Base-by-base conservation (phyloP, 2,329 filamentous ascomycete genomes). In the Fusarium anthophilum region DNA sequence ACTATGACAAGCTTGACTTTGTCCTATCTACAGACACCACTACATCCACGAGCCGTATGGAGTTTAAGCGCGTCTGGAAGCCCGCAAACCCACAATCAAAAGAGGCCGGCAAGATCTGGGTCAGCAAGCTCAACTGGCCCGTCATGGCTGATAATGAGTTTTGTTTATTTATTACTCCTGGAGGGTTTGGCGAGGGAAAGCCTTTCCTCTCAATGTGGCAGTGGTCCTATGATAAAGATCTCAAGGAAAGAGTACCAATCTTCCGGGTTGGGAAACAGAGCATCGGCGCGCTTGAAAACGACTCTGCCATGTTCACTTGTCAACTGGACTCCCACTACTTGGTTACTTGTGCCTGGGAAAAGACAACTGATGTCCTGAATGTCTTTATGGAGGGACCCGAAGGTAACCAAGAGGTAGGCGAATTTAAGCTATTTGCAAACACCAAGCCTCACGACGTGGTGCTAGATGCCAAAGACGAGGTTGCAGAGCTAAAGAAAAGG, bases 201-300 rank as follows among this genome's bases (percentile, higher is more conserved):
- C 72, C 69, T 9, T 39, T 75, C 4, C 26, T 76, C 1, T 71
- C 72, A 1, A 18, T 69, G 22, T 76, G 66, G 66, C 74, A 77
- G 41, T 77, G 44, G 48, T 69, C 66, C 3, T 14, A 48, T 2
- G 60, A 68, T 28, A 43, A 44, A 6, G 0, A 18, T 13, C 2
- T 13, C 28, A 1, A 57, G 39, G 8, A 57, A 24, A 10, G 76
- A 76, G 6, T 28, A 18, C 6, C 61, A 60, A 1, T 69, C 37
- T 67, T 69, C 56, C 57, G 72, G 3, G 11, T 15, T 38, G 61
- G n/a, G 6, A 39, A 17, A 14, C 68, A 71, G 20, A 69, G 69
- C 4, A 6, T 51, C 13, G 22, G 47, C 11, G 2, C 11, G 7
- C 47, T 50, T 18, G 22, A 18, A 3, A 30, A 2, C 3, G 1